These are phyloP conservation scores for Penicillium verrucosum DNA, from an alignment of 2,329 filamentous ascomycete species.

Conservation along the genomic window DNA sequence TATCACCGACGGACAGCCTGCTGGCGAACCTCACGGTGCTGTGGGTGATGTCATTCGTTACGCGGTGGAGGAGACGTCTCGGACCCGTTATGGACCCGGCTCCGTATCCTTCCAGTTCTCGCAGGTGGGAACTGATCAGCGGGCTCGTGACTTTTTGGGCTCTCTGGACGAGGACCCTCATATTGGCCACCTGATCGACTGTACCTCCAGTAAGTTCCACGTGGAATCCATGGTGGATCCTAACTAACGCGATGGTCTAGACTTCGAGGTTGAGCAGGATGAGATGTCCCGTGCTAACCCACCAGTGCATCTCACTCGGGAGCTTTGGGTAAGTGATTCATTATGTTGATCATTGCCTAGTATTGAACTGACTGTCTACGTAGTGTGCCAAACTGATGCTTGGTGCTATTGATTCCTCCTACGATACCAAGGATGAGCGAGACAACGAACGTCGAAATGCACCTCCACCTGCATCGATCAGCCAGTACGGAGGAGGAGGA, in stretches of 20 bases:
- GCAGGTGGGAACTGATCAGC: constrained; percentile 65
- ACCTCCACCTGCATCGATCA: constrained; percentile 32
- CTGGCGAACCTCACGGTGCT: constrained; percentile 57
- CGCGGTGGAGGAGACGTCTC: constrained; percentile 51
- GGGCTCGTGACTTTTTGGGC: constrained; percentile 61
- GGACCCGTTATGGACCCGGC: constrained; percentile 53
- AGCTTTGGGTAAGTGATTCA: constrained; percentile 54
- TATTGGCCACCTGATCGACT: constrained; percentile 62
- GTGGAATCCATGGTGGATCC: background rate
- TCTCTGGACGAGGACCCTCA: constrained; percentile 62
- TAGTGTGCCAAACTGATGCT: constrained; percentile 64
- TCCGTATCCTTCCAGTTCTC: constrained; percentile 67
- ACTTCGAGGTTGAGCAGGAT: constrained; percentile 65
- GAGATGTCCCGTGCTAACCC: constrained; percentile 62
- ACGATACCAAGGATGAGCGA: constrained; percentile 65
- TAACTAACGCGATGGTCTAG: constrained; percentile 36
- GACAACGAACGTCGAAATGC: constrained; percentile 34
- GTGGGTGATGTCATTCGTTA: constrained; percentile 58
- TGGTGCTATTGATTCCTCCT: constrained; percentile 63
- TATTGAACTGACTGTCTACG: constrained; percentile 13
- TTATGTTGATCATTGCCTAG: background rate
- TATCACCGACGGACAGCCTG: constrained; percentile 65
- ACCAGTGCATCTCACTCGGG: constrained; percentile 61
- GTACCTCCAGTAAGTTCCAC: constrained; percentile 60
- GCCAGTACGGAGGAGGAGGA: constrained; percentile 38